Percentiles rank a stretch among this genome's conserved stretches.
Conservation (phyloP, 352 stramenopile species). For the Pythium folliculosum region DNA sequence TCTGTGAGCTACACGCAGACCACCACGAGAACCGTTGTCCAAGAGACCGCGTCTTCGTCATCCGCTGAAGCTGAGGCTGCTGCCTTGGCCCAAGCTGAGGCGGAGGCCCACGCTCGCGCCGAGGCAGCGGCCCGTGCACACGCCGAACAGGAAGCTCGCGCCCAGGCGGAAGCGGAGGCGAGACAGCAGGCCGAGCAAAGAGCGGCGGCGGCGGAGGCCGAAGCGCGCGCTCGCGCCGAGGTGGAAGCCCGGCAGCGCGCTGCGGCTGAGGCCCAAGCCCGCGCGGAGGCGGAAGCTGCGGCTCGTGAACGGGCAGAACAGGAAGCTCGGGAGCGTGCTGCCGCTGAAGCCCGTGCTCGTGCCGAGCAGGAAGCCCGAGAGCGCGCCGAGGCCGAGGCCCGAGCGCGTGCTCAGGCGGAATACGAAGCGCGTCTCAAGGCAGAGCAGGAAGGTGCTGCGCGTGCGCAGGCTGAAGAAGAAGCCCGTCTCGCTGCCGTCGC, state of each 20-base stretch:
- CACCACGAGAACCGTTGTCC: background rate
- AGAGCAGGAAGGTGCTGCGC: constrained; percentile 7
- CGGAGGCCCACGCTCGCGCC: constrained; percentile 31
- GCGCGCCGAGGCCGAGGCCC: constrained; percentile 30
- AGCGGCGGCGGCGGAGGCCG: constrained; percentile 21
- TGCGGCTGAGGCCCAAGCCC: constrained; percentile 30
- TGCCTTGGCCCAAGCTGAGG: constrained; percentile 34
- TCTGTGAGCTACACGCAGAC: constrained; percentile 4
- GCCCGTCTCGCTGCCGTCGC: constrained; percentile 16
- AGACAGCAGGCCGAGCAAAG: background rate
- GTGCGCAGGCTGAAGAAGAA: constrained; percentile 22
- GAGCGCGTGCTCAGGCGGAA: constrained; percentile 24
- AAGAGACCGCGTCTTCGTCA: constrained; percentile 23
- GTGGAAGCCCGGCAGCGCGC: constrained; percentile 23
- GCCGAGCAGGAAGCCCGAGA: constrained; percentile 27
- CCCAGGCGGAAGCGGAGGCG: constrained; percentile 9
- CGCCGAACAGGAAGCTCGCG: constrained; percentile 32
- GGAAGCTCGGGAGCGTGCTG: constrained; percentile 29
- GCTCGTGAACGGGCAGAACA: constrained; percentile 28
- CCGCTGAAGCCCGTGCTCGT: constrained; percentile 31
- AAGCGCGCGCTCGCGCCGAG: constrained; percentile 30
- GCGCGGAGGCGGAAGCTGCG: constrained; percentile 7
- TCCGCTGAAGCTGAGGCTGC: constrained; percentile 33
- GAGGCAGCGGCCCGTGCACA: constrained; percentile 34
- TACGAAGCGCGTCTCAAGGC: constrained; percentile 27